Evolutionary conservation across 2,329 filamentous ascomycete genomes (phyloP).

Genomic region (Talaromyces atroroseus): DNA sequence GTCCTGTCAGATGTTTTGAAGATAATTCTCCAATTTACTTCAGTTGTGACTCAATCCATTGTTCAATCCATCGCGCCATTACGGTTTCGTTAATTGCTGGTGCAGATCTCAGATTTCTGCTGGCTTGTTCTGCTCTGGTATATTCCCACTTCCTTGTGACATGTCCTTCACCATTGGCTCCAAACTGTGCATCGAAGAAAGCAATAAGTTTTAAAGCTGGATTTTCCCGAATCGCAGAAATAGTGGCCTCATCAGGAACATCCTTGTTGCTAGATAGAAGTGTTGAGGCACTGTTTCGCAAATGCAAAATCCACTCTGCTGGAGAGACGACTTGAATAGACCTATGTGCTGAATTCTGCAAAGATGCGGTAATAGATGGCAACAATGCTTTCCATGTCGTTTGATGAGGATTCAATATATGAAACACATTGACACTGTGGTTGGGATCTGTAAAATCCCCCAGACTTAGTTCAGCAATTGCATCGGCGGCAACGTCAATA

Average conservation of each 20-base stretch:
- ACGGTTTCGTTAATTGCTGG: not conserved
- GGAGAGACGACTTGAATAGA: not conserved
- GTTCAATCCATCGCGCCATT: not conserved
- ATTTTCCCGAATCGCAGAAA: not conserved
- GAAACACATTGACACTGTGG: not conserved
- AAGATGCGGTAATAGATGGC: not conserved
- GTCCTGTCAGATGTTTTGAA: too few species aligned
- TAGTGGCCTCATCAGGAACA: not conserved
- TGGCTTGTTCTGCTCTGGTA: not conserved
- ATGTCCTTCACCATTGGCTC: not conserved
- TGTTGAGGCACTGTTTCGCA: not conserved
- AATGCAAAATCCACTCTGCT: not conserved
- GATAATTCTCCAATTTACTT: too few species aligned
- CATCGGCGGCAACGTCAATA: constrained; percentile 35
- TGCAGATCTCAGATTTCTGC: not conserved
- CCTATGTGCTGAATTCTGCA: not conserved
- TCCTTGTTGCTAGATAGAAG: not conserved
- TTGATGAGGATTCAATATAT: not conserved
- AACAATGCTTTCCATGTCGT: not conserved
- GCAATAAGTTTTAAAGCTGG: constrained; percentile 1
- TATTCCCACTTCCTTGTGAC: not conserved
- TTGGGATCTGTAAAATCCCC: not conserved
- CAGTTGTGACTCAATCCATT: not conserved
- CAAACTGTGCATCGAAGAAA: constrained; percentile 1
- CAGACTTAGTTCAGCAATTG: constrained; percentile 25